Evolutionary conservation across 257 asterid genomes (phyloP).

Genomic region (Solanum stenotomum): DNA sequence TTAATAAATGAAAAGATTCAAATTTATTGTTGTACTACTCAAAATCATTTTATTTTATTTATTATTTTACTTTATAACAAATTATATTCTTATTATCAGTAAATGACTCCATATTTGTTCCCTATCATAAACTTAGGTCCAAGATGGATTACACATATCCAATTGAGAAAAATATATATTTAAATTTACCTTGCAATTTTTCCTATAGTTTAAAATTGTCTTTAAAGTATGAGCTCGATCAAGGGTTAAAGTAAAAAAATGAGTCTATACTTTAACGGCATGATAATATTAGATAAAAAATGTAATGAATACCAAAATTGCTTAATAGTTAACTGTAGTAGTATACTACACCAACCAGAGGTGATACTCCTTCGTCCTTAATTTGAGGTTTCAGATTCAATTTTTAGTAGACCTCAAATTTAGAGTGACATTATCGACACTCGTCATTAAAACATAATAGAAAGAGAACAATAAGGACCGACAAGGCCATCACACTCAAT

Average conservation of each 20-base stretch:
- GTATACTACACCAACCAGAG: neutral
- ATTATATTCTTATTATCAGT: neutral
- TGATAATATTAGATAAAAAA: neutral
- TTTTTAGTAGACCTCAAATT: too few relatives aligned
- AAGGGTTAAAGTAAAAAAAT: neutral
- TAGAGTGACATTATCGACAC: fast-evolving
- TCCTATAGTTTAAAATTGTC: neutral
- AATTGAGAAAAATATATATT: neutral
- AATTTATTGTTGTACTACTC: neutral
- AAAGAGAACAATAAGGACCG: neutral
- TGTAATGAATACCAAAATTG: neutral
- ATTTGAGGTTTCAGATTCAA: neutral
- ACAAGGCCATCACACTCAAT: neutral
- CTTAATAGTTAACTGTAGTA: neutral
- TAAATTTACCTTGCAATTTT: neutral
- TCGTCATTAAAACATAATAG: too few relatives aligned
- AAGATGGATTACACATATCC: neutral
- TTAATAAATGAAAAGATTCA: neutral
- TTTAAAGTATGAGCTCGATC: neutral
- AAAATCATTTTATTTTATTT: too few relatives aligned
- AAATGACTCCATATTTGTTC: neutral
- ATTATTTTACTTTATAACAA: too few relatives aligned
- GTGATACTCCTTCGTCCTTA: neutral
- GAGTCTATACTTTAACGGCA: neutral
- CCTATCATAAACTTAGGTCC: neutral